Conservation (phyloP, 306 rosid genomes). For the Sindora glabra region DNA sequence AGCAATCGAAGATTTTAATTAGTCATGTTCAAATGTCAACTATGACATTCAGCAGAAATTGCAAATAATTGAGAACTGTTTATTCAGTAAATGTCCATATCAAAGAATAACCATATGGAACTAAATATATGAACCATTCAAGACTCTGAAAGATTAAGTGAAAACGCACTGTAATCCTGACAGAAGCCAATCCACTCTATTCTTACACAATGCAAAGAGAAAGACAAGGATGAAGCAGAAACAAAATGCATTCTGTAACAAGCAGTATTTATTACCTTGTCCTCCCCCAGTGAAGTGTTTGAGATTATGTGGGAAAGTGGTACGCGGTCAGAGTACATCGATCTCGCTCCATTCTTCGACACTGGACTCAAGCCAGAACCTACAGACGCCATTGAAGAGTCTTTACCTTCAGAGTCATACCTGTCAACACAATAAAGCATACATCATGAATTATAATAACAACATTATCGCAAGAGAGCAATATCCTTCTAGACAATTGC, state of each 20-base stretch:
- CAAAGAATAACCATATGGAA: no score
- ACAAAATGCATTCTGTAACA: neutral
- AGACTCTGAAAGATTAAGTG: no score
- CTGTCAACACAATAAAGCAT: conserved; percentile 26
- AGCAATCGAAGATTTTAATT: neutral
- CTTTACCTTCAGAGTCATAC: conserved; percentile 92
- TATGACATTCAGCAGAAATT: neutral
- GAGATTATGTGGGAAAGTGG: conserved; percentile 44
- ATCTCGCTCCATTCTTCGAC: conserved; percentile 42
- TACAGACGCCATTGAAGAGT: conserved; percentile 51
- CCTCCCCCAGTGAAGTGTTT: conserved; percentile 60
- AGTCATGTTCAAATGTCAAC: neutral
- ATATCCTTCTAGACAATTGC: neutral
- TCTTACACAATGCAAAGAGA: no score
- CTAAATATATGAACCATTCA: no score
- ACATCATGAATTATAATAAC: neutral
- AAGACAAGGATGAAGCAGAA: no score
- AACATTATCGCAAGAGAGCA: neutral
- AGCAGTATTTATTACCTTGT: conserved; percentile 45
- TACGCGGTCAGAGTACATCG: conserved; percentile 74
- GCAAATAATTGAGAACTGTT: neutral
- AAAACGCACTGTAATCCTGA: no score
- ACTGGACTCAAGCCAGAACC: conserved; percentile 46
- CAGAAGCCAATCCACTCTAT: no score
- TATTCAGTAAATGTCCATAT: neutral